Percentiles rank a stretch among this genome's conserved stretches.
Conservation (phyloP, 1,284 basidiomycete species). For the Apiotrichum gracile region DNA sequence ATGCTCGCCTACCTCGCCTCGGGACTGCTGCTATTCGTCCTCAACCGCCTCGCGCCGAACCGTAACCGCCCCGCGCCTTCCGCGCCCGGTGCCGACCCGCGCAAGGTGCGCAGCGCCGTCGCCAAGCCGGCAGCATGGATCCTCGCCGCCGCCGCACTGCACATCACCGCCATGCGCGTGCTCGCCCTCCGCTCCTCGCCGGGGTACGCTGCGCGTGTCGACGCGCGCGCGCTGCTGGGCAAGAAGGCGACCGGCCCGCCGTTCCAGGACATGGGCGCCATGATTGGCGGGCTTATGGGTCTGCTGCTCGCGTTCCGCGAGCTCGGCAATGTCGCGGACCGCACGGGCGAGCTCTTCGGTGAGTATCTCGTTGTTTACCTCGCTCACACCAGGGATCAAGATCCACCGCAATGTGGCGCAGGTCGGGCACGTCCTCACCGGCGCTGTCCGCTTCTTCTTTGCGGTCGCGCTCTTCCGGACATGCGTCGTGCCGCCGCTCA, state of each 20-base stretch:
- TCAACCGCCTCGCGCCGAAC: not conserved
- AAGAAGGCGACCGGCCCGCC: not conserved
- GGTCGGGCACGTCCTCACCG: not conserved
- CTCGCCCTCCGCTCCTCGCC: not conserved
- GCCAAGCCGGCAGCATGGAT: not conserved
- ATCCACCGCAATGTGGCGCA: not conserved
- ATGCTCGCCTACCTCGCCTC: not conserved
- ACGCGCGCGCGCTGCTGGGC: not conserved
- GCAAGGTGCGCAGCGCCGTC: too few relatives aligned
- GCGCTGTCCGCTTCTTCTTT: not conserved
- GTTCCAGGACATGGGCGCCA: not conserved
- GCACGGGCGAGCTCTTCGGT: not conserved
- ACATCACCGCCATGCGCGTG: not conserved
- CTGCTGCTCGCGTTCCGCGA: not conserved
- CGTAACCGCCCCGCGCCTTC: not conserved
- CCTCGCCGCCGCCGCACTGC: not conserved
- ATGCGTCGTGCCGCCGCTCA: not conserved
- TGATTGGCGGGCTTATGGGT: not conserved
- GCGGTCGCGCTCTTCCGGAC: not conserved
- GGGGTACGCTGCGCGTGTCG: not conserved
- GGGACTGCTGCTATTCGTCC: not conserved
- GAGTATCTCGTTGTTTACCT: not conserved
- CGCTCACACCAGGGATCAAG: not conserved
- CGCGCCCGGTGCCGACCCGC: not conserved
- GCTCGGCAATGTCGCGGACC: not conserved